Base-by-base conservation (phyloP, 2,329 filamentous ascomycete genomes). In the Thermoascus crustaceus region DNA sequence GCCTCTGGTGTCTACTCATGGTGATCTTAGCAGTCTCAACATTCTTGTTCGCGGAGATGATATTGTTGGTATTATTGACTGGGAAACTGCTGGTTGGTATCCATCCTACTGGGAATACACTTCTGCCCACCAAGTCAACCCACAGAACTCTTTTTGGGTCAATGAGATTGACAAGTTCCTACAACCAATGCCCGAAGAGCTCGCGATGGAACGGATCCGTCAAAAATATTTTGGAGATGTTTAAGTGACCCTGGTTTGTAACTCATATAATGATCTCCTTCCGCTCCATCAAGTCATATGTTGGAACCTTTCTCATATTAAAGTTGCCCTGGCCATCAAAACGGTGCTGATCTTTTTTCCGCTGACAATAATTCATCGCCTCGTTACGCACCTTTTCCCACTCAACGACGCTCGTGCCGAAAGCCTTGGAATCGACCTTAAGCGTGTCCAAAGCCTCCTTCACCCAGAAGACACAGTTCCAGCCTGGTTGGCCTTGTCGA, bases 1-100 rank as follows among this genome's bases (percentile, higher is more conserved):
- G 54, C 47, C 47, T 17, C 43, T 58, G 5, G 58, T 67, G 1
- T 67, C 76, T 39, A 69, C 69, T 2, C 71, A 76, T 52, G 64
- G 64, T 3, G 72, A 76, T 47, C 54, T 76, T 53, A 26, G 68
- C 58, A 55, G 50, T 7, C 47, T 54, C 3, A 58, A 61, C 24
- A 54, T 58, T 23, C 40, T 60, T 27, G 44, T 44, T 11, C 48
- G 49, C 5, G 61, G 54, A 4, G 59, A 66, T 34, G 47, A 58
- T 4, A 48, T 75, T 19, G 57, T 63, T 24, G 67, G 64, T 5
- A 48, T 55, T 18, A 37, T 57, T 42, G 48, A 55, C 34, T 55
- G 46, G 52, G 50, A 55, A 41, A 52, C 50, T 18, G 48, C 54
- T 37, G 49, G 54, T 19, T 56, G 49, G 52, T 58, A 52, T 45